Evolutionary conservation across 2,329 filamentous ascomycete species (phyloP).

Genomic region (Zasmidium angulare): DNA sequence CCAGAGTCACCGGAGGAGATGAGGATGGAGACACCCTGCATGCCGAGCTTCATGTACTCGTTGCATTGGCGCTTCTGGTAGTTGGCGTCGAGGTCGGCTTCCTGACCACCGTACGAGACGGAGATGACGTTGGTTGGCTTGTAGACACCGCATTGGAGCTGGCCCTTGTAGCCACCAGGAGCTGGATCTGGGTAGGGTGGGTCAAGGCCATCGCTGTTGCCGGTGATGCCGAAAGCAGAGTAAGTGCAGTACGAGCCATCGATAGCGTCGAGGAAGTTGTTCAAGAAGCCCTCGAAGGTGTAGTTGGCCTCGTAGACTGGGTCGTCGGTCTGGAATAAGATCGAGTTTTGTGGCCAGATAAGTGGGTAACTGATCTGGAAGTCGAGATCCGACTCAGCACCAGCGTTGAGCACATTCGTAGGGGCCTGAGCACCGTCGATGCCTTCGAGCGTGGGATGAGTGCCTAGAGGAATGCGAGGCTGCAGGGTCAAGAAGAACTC

Average conservation of each 20-base stretch:
- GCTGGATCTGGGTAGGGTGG: constrained; percentile 46
- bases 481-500: constrained; percentile 45
- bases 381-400: constrained; percentile 50
- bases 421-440: constrained; percentile 26
- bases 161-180: constrained; percentile 45
- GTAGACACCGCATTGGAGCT: constrained; percentile 46
- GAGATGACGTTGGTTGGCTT: constrained; percentile 59
- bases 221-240: constrained; percentile 35
- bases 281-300: constrained; percentile 38
- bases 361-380: constrained; percentile 53
- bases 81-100: constrained; percentile 52
- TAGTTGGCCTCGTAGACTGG: constrained; percentile 36
- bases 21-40: constrained; percentile 50
- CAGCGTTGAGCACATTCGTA: constrained; percentile 46
- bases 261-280: constrained; percentile 48
- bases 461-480: constrained; percentile 22
- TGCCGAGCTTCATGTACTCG: constrained; percentile 51
- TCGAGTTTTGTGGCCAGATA: constrained; percentile 52
- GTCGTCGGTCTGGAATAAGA: constrained; percentile 51
- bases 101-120: constrained; percentile 60
- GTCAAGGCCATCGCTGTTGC: constrained; percentile 49
- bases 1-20: constrained; percentile 52
- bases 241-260: constrained; percentile 55
- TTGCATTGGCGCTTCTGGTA: constrained; percentile 54
- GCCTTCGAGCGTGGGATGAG: constrained; percentile 28